Percentiles rank a stretch among this genome's conserved stretches.
These are phyloP conservation scores for Hyphopichia homilentoma DNA, from an alignment of 805 yeast species.

Conservation along the genomic window DNA sequence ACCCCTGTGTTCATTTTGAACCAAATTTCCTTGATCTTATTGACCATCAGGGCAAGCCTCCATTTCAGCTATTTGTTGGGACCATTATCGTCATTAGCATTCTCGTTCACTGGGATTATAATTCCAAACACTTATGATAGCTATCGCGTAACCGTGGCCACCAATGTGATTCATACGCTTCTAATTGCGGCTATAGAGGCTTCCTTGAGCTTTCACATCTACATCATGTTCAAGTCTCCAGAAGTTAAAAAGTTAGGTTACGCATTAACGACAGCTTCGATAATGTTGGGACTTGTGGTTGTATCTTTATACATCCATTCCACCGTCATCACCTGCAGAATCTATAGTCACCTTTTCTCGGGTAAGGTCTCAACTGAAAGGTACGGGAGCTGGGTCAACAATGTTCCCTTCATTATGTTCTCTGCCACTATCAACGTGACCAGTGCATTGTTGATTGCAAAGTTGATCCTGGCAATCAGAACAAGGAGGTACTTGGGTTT, in stretches of 20 bases:
- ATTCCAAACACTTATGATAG: constrained; percentile 28
- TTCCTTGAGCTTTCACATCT: constrained; percentile 69
- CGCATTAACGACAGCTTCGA: no score
- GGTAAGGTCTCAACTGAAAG: constrained; percentile 1
- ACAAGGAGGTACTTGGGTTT: constrained; percentile 76
- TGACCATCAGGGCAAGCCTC: constrained; percentile 59
- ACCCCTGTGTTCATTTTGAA: constrained; percentile 77
- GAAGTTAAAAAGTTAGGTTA: constrained; percentile 43
- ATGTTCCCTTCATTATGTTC: constrained; percentile 59
- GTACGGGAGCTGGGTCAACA: constrained; percentile 34
- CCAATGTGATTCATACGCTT: constrained; percentile 57
- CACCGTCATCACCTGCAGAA: constrained; percentile 41
- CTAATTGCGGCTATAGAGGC: constrained; percentile 58
- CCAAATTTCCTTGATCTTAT: constrained; percentile 51
- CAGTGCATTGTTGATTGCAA: constrained; percentile 57
- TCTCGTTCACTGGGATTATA: constrained; percentile 29
- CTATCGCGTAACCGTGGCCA: constrained; percentile 52
- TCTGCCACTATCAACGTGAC: constrained; percentile 64
- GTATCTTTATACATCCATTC: constrained; percentile 56
- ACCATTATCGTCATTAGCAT: constrained; percentile 47
- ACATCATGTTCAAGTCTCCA: constrained; percentile 63
- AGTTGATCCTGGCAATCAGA: constrained; percentile 64
- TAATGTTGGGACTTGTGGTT: constrained; percentile 47
- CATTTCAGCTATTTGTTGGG: constrained; percentile 53
- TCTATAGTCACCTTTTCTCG: constrained; percentile 17